These are phyloP conservation scores for Colletotrichum siamense DNA, from an alignment of 2,329 filamentous ascomycete species.

Conservation along the genomic window DNA sequence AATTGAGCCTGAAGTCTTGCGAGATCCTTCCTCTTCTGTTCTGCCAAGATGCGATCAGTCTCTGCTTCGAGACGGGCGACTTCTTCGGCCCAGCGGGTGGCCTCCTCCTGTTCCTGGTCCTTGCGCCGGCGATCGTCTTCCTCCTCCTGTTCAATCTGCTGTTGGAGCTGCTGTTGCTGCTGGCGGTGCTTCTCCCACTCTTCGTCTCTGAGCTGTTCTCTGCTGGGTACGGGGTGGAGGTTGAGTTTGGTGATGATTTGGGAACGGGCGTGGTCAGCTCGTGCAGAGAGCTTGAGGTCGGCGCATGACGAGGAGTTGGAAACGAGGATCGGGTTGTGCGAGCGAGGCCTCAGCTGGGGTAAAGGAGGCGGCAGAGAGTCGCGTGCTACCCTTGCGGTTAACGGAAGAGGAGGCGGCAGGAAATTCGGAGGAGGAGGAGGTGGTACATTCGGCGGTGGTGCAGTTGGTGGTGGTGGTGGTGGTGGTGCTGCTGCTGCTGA, in stretches of 20 bases:
- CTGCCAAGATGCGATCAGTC: constrained; percentile 52
- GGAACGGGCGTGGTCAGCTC: constrained; percentile 19
- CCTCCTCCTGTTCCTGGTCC: constrained; percentile 27
- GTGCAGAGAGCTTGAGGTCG: constrained; percentile 20
- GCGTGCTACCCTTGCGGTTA: not conserved
- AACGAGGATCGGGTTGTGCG: constrained; percentile 16
- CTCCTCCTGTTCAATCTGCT: constrained; percentile 1
- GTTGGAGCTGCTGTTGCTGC: constrained; percentile 11
- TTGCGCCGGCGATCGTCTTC: not conserved
- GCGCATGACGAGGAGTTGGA: constrained; percentile 19
- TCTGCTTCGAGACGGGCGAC: constrained; percentile 51
- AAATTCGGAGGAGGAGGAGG: not conserved
- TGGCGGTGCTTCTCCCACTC: constrained; percentile 2
- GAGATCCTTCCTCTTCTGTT: constrained; percentile 55
- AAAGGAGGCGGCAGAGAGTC: constrained; percentile 8
- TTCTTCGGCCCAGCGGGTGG: constrained; percentile 40
- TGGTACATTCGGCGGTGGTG: not conserved
- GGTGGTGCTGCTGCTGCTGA: not conserved
- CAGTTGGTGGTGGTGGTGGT: not conserved
- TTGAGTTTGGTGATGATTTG: constrained; percentile 20
- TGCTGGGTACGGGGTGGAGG: not conserved
- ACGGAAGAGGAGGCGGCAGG: not conserved
- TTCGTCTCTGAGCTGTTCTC: not conserved
- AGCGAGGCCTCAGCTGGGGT: constrained; percentile 19
- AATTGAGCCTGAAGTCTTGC: constrained; percentile 50